Evolutionary conservation across 2,329 filamentous ascomycete species (phyloP), one percentile per base, ranked within the genome.

Genomic region (Cordyceps fumosorosea): DNA sequence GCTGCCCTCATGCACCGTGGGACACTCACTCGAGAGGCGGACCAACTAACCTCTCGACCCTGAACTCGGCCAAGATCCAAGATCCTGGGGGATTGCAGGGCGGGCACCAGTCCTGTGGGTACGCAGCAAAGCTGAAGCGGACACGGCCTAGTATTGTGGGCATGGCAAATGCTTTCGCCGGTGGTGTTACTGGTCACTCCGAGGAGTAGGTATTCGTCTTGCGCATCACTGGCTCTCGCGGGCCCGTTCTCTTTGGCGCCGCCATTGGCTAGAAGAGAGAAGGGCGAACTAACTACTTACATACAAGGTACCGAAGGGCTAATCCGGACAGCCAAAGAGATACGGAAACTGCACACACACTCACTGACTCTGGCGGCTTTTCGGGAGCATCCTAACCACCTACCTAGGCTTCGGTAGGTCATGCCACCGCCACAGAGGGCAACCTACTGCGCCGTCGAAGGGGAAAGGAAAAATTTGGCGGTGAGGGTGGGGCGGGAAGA

Each of bases 21-120:
- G 34, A 40, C 34, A 40, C n/a, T n/a, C n/a, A n/a, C 2, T 22
- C 22, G 12, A 32, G 11, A 16, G n/a, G 20, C 22, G 32, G n/a
- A 12, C 29, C 8, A 29, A 6, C 5, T 1, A 29, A 29, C 22
- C 20, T 2, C 18, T 50, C 45, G 45, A 58, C 45, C 56, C 56
- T 52, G 34, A 42, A 59, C 16, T 20, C 32, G 22, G 24, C 14
- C 56, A 59, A 59, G 56, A 59, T 59, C 22, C 47, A 51, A 59
- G 56, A 59, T 59, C 56, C 56, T 56, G 54, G 56, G 56, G 56
- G 20, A 29, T 42, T 58, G 45, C 45, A 42, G 29, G 45, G 45
- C 29, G 45, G 45, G 32, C 56, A 40, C 45, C 45, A 6, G 34
- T 7, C 11, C 22, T 59, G 56, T 59, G 56, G 56, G 34, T 59